Conservation (phyloP, 371 early-diverging fungal species). For the Racocetra persica region DNA sequence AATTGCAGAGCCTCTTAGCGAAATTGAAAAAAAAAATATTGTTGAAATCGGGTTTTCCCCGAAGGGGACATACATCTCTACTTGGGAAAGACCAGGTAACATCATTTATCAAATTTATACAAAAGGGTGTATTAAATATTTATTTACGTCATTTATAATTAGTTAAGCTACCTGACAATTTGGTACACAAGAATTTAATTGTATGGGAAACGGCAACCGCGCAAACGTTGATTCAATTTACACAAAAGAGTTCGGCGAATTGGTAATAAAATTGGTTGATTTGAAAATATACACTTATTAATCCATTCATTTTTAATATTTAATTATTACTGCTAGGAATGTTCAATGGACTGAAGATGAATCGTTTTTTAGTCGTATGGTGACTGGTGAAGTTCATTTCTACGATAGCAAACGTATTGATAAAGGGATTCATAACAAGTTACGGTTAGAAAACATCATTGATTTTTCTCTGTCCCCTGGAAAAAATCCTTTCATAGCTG, state of each 20-base stretch:
- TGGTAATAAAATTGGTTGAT: slow-evolving; percentile 53
- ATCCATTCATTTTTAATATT: background rate
- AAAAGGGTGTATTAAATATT: background rate
- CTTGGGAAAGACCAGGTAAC: slow-evolving; percentile 87
- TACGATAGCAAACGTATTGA: slow-evolving; percentile 75
- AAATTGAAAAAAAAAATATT: slow-evolving; percentile 70
- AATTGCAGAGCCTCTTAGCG: slow-evolving; percentile 66
- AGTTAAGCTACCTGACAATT: slow-evolving; percentile 77
- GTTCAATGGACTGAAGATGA: slow-evolving; percentile 96
- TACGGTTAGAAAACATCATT: slow-evolving; percentile 81
- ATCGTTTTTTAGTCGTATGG: slow-evolving; percentile 84
- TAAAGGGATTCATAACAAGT: slow-evolving; percentile 65
- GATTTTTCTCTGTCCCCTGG: slow-evolving; percentile 92
- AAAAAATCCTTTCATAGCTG: slow-evolving; percentile 80
- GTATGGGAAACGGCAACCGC: slow-evolving; percentile 85
- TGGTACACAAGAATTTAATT: slow-evolving; percentile 74
- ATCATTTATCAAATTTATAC: slow-evolving; percentile 27
- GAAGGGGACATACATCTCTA: slow-evolving; percentile 84
- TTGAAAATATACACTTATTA: no score
- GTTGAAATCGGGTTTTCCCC: slow-evolving; percentile 93
- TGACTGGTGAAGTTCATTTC: slow-evolving; percentile 89
- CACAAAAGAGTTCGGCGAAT: slow-evolving; percentile 79
- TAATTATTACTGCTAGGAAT: slow-evolving; percentile 60
- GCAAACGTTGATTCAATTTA: slow-evolving; percentile 72
- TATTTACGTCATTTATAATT: background rate